phyloP scores from a whole-genome alignment of 2,329 filamentous ascomycete species.

The Fusarium sp. region DNA sequence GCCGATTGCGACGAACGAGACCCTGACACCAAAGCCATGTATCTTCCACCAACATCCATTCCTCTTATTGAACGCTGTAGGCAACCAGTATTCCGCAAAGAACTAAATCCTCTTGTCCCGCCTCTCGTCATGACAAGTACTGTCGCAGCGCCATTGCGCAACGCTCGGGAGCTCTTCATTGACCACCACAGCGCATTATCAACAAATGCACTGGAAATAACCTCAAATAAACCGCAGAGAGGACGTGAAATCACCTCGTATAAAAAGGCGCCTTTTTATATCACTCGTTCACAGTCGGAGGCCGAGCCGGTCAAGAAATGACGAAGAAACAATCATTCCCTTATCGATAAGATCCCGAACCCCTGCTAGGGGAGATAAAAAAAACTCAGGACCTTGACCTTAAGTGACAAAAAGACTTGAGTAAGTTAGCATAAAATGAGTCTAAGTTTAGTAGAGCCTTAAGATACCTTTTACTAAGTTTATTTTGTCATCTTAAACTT shows the following conservation, averaged over 20 bases:
- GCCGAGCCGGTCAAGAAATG: constrained; percentile 28
- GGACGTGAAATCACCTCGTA: not conserved
- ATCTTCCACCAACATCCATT: not conserved
- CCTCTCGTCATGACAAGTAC: constrained; percentile 22
- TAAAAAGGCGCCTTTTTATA: constrained; percentile 1
- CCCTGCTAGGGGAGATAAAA: not conserved
- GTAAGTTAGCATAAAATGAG: too few relatives aligned
- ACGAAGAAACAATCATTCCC: constrained; percentile 26
- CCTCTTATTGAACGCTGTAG: not conserved
- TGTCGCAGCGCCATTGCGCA: constrained; percentile 38
- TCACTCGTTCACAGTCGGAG: constrained; percentile 10
- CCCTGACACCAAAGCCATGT: not conserved
- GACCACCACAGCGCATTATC: constrained; percentile 35
- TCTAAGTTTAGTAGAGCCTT: too few relatives aligned
- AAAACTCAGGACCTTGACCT: too few relatives aligned
- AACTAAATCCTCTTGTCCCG: constrained; percentile 33
- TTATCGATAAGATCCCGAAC: constrained; percentile 43
- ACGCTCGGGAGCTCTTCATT: constrained; percentile 40
- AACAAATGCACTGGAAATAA: not conserved
- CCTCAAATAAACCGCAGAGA: not conserved
- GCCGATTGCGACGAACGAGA: not conserved
- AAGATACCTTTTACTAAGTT: too few relatives aligned
- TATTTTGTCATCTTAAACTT: too few relatives aligned
- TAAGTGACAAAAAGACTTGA: too few relatives aligned
- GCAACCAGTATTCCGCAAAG: not conserved